Percentiles rank a stretch among this genome's conserved stretches.
phyloP scores from a whole-genome alignment of 2,329 filamentous ascomycete species.

The Colletotrichum sp. region DNA sequence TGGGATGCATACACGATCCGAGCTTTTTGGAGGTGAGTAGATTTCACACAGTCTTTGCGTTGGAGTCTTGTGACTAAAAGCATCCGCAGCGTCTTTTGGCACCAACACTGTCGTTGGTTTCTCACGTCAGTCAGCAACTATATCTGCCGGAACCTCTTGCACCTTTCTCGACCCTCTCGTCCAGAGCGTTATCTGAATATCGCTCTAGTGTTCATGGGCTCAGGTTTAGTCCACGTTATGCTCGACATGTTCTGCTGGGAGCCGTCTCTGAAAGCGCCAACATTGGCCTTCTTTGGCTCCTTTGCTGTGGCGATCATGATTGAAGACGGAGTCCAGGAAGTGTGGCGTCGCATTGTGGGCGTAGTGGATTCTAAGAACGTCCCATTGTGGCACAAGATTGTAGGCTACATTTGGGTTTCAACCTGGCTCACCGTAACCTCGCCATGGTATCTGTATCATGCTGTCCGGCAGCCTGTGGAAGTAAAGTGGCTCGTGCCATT shows the following conservation, averaged over 20 bases:
- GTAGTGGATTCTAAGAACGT: not conserved
- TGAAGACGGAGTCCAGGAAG: not conserved
- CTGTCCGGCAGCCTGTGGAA: not conserved
- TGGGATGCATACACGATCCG: not conserved
- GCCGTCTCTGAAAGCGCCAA: not conserved
- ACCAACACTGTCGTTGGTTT: not conserved
- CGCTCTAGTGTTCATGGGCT: not conserved
- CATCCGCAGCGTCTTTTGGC: not conserved
- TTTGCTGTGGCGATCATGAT: not conserved
- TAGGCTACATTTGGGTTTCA: not conserved
- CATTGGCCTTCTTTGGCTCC: not conserved
- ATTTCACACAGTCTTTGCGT: not conserved
- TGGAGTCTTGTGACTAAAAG: fast-evolving
- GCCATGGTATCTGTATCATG: not conserved
- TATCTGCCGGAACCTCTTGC: not conserved
- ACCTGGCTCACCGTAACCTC: not conserved
- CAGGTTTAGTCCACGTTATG: not conserved
- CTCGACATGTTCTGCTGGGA: not conserved
- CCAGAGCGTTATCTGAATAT: not conserved
- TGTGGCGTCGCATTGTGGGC: not conserved
- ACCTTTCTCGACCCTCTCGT: not conserved
- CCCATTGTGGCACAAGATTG: not conserved
- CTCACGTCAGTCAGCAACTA: not conserved
- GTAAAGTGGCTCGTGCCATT: not conserved
- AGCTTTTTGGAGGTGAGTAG: not conserved